Base-by-base conservation (phyloP, 139 green algal species). In the Chlorella vulgaris region DNA sequence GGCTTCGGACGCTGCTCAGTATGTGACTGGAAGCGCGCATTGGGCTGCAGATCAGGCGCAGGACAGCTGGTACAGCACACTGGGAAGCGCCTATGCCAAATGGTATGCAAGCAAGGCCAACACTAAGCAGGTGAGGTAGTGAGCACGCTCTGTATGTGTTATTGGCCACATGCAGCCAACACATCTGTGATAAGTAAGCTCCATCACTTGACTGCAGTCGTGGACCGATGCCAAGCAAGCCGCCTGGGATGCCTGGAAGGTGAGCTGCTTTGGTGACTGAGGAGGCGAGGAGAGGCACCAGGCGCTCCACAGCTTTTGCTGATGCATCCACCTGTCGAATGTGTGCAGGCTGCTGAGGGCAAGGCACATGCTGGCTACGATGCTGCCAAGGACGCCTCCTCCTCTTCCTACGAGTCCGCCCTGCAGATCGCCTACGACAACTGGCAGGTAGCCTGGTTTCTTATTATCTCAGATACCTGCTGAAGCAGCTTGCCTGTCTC, bases 161-260 rank as follows among this genome's bases (percentile, higher is more conserved):
- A 5, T 26, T 7, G 26, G 61, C n/a, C 58, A 10, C 58, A 13
- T 31, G 26, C 58, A 24, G 47, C 47, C 47, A 58, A 10, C 47
- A 10, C 15, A 15, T 15, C 47, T 10, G 13, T 58, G 47, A n/a
- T n/a, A n/a, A n/a, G n/a, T n/a, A n/a, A n/a, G n/a, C n/a, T n/a
- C n/a, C n/a, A n/a, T n/a, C 18, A 60, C 35, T 24, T 7, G 18
- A 35, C 36, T 58, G 50, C 50, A 83, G 55, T 42, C 73, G 42
- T 86, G 69, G 70, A 73, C 82, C n/a, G 40, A 86, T 3, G 82
- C 66, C 35, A 86, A 86, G 66, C 26, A 28, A 1, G 66, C 50
- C 0, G 76, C 82, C 4, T 86, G 82, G 82, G 31, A 82, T 19
- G 50, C 65, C 38, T 86, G 76, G 74, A 78, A 65, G 78, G 78